phyloP scores from a whole-genome alignment of 768 basidiomycete species.

The Hygrocybe coccinea region DNA sequence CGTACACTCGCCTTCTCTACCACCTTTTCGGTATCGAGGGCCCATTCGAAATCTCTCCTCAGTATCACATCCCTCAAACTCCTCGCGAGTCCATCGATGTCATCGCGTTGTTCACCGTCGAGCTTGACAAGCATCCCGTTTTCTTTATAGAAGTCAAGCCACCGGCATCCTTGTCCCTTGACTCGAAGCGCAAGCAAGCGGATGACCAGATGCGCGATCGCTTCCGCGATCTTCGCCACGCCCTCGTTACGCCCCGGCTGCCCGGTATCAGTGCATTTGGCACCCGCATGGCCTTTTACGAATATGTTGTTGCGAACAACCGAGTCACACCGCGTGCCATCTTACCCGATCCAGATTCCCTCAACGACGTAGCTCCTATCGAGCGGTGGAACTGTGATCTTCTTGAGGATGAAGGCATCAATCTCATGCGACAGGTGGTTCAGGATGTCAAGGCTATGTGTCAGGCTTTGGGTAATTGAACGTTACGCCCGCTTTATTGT shows the following conservation, averaged over 20 bases:
- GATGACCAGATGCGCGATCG: constrained; percentile 16
- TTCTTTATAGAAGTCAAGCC: constrained; percentile 15
- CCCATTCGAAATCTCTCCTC: constrained; percentile 11
- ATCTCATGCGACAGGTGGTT: constrained; percentile 26
- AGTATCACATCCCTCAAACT: constrained; percentile 5
- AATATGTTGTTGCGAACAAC: constrained; percentile 9
- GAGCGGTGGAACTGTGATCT: constrained; percentile 36
- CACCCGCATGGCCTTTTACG: constrained; percentile 14
- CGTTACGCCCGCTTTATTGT: not conserved
- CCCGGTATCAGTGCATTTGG: constrained; percentile 17
- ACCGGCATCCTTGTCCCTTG: constrained; percentile 6
- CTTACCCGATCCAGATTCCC: constrained; percentile 2
- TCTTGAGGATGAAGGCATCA: constrained; percentile 29
- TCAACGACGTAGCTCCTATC: constrained; percentile 25
- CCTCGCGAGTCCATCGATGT: not conserved
- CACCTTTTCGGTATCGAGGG: constrained; percentile 14
- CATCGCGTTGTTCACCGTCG: constrained; percentile 8
- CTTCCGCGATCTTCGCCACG: constrained; percentile 12
- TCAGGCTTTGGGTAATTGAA: no score
- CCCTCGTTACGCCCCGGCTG: constrained; percentile 5
- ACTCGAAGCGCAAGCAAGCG: constrained; percentile 13
- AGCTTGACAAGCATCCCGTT: constrained; percentile 13
- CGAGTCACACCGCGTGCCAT: constrained; percentile 16
- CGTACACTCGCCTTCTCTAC: constrained; percentile 19
- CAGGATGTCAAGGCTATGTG: constrained; percentile 15